These are phyloP conservation scores for Sugiyamaella grinbergsii DNA, from an alignment of 1,139 yeast genomes.

Conservation along the genomic window DNA sequence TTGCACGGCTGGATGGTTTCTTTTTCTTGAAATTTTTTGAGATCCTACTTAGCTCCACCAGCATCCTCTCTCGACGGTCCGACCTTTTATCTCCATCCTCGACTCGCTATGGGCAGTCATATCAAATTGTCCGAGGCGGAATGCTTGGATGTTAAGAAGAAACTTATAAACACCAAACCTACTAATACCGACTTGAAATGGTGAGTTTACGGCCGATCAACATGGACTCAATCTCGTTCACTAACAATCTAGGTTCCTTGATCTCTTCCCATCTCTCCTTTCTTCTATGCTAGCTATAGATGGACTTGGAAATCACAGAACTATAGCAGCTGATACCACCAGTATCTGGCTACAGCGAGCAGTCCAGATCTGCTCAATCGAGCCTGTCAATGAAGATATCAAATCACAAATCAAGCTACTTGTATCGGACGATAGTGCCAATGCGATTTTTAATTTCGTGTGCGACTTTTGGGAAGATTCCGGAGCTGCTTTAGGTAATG, in stretches of 20 bases:
- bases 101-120: background rate
- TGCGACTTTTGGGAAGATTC: constrained; percentile 72
- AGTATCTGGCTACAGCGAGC: constrained; percentile 65
- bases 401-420: constrained; percentile 13
- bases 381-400: background rate
- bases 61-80: background rate
- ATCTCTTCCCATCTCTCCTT: constrained; percentile 28
- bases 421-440: constrained; percentile 40
- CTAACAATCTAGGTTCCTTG: constrained; percentile 23
- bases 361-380: constrained; percentile 39
- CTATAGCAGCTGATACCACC: constrained; percentile 58
- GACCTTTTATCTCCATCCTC: background rate
- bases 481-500: constrained; percentile 68
- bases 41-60: background rate
- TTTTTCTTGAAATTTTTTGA: constrained; percentile 16
- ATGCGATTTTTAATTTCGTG: constrained; percentile 54
- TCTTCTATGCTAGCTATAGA: constrained; percentile 33
- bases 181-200: constrained; percentile 25
- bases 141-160: constrained; percentile 22
- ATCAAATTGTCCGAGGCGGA: constrained; percentile 7
- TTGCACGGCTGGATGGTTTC: constrained; percentile 12
- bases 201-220: constrained; percentile 24
- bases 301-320: constrained; percentile 44
- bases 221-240: background rate
- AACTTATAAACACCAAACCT: constrained; percentile 29